phyloP scores from a whole-genome alignment of 805 yeast genomes.

The Myxozyma neglecta region DNA sequence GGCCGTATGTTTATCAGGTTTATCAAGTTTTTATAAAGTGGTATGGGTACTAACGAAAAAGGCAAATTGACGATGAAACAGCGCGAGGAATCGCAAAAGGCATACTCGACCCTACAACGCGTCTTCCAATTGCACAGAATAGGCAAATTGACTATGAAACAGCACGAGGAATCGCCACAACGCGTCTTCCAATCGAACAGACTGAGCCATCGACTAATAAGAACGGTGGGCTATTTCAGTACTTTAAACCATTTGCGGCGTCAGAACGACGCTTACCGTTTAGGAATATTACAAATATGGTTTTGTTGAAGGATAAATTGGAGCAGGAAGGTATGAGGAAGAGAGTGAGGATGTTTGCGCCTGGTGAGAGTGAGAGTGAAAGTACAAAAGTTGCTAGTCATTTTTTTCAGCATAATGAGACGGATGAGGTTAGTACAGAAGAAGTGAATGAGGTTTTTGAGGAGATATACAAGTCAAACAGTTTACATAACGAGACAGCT shows the following conservation, averaged over 20 bases:
- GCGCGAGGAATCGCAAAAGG: constrained; percentile 66
- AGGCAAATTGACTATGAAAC: no score
- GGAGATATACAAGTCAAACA: not conserved
- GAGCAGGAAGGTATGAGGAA: not conserved
- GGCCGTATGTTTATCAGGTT: constrained; percentile 26
- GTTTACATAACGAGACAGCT: not conserved
- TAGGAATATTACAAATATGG: not conserved
- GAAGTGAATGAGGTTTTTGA: not conserved
- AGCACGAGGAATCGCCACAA: no score
- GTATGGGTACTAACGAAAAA: not conserved
- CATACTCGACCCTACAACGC: constrained; percentile 62
- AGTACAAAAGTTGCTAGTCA: no score
- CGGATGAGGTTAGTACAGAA: not conserved
- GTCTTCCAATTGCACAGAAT: constrained; percentile 40
- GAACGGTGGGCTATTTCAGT: no score
- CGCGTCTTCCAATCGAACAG: no score
- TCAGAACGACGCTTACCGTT: not conserved
- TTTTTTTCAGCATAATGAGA: not conserved
- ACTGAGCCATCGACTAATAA: no score
- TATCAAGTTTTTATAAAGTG: no score
- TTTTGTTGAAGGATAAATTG: not conserved
- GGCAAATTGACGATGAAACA: constrained; percentile 45
- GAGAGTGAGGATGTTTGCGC: not conserved
- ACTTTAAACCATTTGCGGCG: not conserved
- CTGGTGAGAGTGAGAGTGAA: not conserved